Base-by-base conservation (phyloP, 371 early-diverging fungal genomes). In the Paraphysoderma sedebokerense region DNA sequence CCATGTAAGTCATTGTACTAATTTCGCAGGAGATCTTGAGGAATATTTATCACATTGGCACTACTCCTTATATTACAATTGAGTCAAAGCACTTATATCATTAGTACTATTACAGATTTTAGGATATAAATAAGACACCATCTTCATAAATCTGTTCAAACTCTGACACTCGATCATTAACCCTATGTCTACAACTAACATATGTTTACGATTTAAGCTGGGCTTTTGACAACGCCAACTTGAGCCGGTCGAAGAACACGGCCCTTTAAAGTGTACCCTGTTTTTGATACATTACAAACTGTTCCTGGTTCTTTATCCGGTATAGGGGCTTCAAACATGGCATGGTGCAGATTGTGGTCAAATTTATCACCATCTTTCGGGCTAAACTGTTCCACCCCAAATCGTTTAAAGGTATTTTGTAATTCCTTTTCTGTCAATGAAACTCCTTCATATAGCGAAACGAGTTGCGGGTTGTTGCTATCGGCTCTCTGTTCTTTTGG, bases 241-340 rank as follows among this genome's bases (percentile, higher is more conserved):
- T 96, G 87, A 41, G 97, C 91, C 40, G 93, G 88, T 56, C 98
- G 70, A 53, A 98, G 55, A 3, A 96, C 85, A 51, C 92, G 81
- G 45, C 83, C 92, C 57, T 90, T 81, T 46, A 98, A 56, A 54
- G 65, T 81, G 65, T 81, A 98, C 24, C 98, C 98, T 47, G 71
- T 61, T 76, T 95, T 98, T 57, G 81, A 77, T 11, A 92, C 90
- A 38, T 76, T 68, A 52, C 87, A 76, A 38, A 98, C 70, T 8
- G 81, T 79, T 27, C 91, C 92, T 7, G 87, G 76, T 48, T 85
- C 85, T 65, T 87, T 89, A 47, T 68, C 87, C 15, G 85, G 79
- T 35, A 85, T 69, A 12, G 91, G 83, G 1, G 81, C 83, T 65
- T 95, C 89, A 80, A 85, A 98, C 50, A 93, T 61, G 17, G 98